phyloP scores from a whole-genome alignment of 345 rosid species.

The Citrus hindsii region DNA sequence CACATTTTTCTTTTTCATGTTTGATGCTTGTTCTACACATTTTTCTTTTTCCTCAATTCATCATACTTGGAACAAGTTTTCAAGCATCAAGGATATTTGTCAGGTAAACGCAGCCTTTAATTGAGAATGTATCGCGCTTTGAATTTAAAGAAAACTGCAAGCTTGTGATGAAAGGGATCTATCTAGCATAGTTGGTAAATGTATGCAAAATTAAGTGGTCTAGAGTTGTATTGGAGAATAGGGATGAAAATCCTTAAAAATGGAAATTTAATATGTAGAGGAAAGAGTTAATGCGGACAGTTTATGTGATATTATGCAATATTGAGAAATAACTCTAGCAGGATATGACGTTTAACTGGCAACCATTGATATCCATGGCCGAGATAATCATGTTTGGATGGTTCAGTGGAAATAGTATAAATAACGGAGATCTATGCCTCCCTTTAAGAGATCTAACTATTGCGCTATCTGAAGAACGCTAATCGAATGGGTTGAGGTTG shows the following conservation, averaged over 20 bases:
- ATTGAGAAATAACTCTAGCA: not conserved
- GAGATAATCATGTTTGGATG: not conserved
- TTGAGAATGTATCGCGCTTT: not conserved
- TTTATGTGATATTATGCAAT: not conserved
- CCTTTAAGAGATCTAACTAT: not conserved
- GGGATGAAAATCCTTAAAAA: not conserved
- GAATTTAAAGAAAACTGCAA: not conserved
- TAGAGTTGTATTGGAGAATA: not conserved
- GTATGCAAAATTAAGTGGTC: not conserved
- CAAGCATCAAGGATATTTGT: not conserved
- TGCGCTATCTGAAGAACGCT: not conserved
- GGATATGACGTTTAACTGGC: not conserved
- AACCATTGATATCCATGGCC: not conserved
- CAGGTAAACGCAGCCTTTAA: not conserved
- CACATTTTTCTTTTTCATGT: not conserved
- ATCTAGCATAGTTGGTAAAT: not conserved
- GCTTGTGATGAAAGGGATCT: not conserved
- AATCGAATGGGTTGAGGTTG: not conserved
- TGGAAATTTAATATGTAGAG: not conserved
- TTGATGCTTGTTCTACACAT: not conserved
- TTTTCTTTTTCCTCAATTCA: not conserved
- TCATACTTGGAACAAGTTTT: not conserved
- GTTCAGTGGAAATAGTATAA: not conserved
- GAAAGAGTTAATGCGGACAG: not conserved
- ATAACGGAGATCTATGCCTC: not conserved